A percentile compares a stretch with the other conserved stretches of the same genome.
Conservation (phyloP, 108 stramenopile species). For the Fragilaria crotonensis region DNA sequence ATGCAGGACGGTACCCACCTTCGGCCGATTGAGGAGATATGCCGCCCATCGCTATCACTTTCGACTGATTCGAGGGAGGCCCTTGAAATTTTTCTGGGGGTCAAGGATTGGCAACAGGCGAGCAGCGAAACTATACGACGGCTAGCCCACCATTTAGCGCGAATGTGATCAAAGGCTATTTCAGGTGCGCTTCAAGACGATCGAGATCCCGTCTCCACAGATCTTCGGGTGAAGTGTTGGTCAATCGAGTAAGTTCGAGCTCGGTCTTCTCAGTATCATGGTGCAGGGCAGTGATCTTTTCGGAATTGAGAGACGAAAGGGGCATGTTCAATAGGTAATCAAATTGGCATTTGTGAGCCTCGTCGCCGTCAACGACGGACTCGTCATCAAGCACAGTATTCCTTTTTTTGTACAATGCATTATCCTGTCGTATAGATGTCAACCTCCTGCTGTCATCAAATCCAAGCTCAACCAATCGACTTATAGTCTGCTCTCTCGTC, state of each 20-base stretch:
- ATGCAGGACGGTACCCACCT: constrained; percentile 49
- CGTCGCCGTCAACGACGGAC: constrained; percentile 10
- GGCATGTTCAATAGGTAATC: constrained; percentile 86
- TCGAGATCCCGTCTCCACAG: constrained; percentile 82
- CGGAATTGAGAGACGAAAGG: constrained; percentile 65
- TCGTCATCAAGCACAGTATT: not conserved
- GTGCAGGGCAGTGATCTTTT: constrained; percentile 61
- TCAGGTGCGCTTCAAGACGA: constrained; percentile 58
- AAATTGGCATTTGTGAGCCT: constrained; percentile 27
- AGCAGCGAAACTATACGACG: not conserved
- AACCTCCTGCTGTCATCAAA: constrained; percentile 53
- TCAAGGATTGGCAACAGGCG: not conserved
- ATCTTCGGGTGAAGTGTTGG: constrained; percentile 43
- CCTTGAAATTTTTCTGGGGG: not conserved
- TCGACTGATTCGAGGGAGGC: not conserved
- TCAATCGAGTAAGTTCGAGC: constrained; percentile 39
- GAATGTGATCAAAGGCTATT: too few relatives aligned
- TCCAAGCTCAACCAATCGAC: constrained; percentile 43
- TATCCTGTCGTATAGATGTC: constrained; percentile 41
- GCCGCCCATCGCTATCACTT: not conserved
- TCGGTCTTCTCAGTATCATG: constrained; percentile 56
- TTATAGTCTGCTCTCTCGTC: constrained; percentile 64
- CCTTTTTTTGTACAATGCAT: constrained; percentile 23
- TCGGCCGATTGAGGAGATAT: constrained; percentile 40
- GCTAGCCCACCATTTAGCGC: not conserved